Evolutionary conservation across 768 basidiomycete species (phyloP), one percentile per base, ranked within the genome.

Genomic region (Terana coerulea): DNA sequence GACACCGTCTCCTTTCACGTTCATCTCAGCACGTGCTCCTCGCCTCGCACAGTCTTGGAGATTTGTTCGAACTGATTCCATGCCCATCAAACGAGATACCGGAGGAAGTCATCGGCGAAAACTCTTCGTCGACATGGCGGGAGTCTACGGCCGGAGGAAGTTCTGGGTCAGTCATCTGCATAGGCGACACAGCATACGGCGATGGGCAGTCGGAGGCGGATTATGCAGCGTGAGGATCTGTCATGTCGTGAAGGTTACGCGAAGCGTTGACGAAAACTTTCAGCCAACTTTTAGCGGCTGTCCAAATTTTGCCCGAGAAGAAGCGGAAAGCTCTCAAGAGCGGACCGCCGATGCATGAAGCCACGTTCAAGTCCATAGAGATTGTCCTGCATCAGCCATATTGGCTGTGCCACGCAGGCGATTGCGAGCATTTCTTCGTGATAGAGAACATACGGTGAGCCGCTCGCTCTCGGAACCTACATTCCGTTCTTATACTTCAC

Each of bases 361-460:
- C 79, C 7, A 49, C 62, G 8, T 68, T 91, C 34, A 65, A 71
- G 1, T 76, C 80, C 1, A 74, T 92, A 21, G 67, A 72, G 3
- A 65, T 91, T 19, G 77, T 83, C 28, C 64, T 89, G 31, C 78
- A 88, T 57, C 75, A 86, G 59, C 91, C 91, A 0, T 92, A 93
- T 57, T 90, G 86, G 82, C 69, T 92, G 49, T 70, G 91, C 15
- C 91, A 93, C 60, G 76, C 78, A 48, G 91, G 90, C 29, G 85
- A 80, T 59, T 93, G 91, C 61, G 88, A 91, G 58, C 91, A 93
- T 61, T 88, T 84, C 63, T 57, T 91, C 19, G 77, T 86, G 19
- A 55, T 92, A 33, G 82, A 89, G 53, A 77, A 86, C 55, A 83
- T 93, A 54, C 76, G 91, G 91, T 80, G 59, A 35, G 66, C 49